Evolutionary conservation across 345 rosid genomes (phyloP).

Genomic region (Aquilaria malaccensis): DNA sequence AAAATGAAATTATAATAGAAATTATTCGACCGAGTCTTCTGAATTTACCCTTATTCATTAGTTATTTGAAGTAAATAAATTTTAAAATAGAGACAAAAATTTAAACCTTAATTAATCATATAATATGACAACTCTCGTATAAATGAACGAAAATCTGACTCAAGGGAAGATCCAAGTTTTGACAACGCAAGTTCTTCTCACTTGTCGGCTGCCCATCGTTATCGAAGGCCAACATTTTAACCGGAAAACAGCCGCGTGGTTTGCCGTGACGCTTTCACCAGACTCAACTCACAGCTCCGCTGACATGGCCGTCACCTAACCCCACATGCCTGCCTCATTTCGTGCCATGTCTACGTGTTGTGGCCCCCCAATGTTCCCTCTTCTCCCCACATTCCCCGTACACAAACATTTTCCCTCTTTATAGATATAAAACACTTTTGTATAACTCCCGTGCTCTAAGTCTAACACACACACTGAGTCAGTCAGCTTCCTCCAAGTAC

Average conservation of each 20-base stretch:
- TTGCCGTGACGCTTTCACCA: conserved; percentile 12
- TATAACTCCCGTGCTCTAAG: background rate
- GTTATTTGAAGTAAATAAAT: too few relatives aligned
- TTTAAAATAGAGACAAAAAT: too few relatives aligned
- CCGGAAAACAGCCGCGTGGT: conserved; percentile 39
- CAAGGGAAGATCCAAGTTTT: too few relatives aligned
- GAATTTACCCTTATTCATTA: too few relatives aligned
- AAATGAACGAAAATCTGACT: too few relatives aligned
- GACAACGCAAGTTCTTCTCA: conserved; percentile 8
- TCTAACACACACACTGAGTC: conserved; percentile 1
- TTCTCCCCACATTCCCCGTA: conserved; percentile 19
- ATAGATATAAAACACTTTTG: too few relatives aligned
- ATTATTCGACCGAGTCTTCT: too few relatives aligned
- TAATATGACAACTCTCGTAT: too few relatives aligned
- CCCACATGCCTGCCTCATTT: conserved; percentile 63
- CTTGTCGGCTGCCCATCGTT: conserved; percentile 31
- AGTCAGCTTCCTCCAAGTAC: conserved; percentile 26
- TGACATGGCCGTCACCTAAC: conserved; percentile 64
- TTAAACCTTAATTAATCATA: too few relatives aligned
- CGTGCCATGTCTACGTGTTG: conserved; percentile 42
- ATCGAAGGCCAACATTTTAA: conserved; percentile 27
- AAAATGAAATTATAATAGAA: too few relatives aligned
- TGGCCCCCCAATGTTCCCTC: conserved; percentile 40
- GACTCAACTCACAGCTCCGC: conserved; percentile 10
- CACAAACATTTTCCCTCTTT: background rate